These are phyloP conservation scores for Filobasidium wieringae DNA, from an alignment of 768 basidiomycete species.

Conservation along the genomic window DNA sequence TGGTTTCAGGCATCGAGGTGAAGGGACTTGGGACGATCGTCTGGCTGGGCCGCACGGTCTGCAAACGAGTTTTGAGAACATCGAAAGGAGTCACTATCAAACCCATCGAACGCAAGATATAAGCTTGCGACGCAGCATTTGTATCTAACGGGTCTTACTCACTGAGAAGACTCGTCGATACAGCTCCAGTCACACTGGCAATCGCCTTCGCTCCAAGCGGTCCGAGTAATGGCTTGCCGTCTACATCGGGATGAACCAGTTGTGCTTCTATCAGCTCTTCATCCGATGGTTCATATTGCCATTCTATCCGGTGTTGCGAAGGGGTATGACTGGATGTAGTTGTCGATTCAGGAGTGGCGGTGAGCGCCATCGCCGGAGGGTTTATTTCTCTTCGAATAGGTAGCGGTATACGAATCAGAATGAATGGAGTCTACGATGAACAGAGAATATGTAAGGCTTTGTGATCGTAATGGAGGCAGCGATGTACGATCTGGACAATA, in stretches of 20 bases:
- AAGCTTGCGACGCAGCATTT: background rate
- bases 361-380: too few relatives aligned
- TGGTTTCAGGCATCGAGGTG: conserved; percentile 4
- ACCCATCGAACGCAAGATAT: background rate
- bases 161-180: conserved; percentile 32
- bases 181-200: conserved; percentile 36
- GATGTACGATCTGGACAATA: too few relatives aligned
- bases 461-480: too few relatives aligned
- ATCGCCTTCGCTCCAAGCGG: conserved; percentile 33
- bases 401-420: too few relatives aligned
- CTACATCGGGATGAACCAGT: background rate
- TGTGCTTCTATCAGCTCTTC: background rate
- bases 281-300: background rate
- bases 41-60: conserved; percentile 50
- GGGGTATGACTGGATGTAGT: too few relatives aligned
- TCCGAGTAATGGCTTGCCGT: conserved; percentile 15
- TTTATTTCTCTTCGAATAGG: too few relatives aligned
- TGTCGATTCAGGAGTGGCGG: too few relatives aligned
- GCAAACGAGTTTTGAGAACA: conserved; percentile 89
- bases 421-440: too few relatives aligned
- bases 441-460: too few relatives aligned
- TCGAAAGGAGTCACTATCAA: conserved; percentile 93
- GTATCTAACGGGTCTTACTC: conserved; percentile 12
- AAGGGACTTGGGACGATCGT: conserved; percentile 11
- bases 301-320: background rate